Conservation (phyloP, 139 green algal species). For the Coccomyxa sp. region DNA sequence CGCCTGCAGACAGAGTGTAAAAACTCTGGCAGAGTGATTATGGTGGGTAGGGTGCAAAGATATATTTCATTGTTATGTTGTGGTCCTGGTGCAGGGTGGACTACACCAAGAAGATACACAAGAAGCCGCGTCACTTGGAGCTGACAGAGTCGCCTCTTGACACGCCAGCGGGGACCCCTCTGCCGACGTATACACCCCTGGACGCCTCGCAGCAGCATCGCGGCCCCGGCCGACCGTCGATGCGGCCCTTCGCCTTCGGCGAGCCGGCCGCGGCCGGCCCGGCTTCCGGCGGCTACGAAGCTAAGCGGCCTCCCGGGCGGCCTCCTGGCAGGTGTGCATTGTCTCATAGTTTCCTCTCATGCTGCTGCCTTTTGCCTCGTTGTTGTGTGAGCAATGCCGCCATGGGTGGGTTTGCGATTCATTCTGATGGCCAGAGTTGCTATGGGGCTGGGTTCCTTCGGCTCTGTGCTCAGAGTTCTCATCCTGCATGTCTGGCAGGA, state of each 20-base stretch:
- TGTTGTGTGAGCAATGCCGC: not conserved
- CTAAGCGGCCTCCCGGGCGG: not conserved
- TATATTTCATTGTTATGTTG: not conserved
- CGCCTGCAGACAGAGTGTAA: not conserved
- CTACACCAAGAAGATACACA: not conserved
- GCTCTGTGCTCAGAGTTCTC: no score
- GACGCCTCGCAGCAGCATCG: no score
- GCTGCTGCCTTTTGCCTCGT: not conserved
- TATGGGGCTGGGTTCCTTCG: no score
- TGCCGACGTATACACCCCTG: not conserved
- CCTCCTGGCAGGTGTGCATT: not conserved
- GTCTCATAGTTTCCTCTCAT: no score
- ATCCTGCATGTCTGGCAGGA: no score
- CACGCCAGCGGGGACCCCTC: not conserved
- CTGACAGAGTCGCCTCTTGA: not conserved
- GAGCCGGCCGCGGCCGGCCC: no score
- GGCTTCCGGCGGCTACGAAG: not conserved
- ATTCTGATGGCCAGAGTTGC: no score
- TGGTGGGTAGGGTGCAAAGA: not conserved
- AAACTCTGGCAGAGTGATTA: not conserved
- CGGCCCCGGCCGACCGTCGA: not conserved
- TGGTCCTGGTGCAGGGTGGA: not conserved
- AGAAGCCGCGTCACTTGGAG: not conserved
- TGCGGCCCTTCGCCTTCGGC: not conserved
- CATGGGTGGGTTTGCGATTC: no score